Conservation (phyloP, 2,329 filamentous ascomycete species). For the Blastomyces emzantsi region DNA sequence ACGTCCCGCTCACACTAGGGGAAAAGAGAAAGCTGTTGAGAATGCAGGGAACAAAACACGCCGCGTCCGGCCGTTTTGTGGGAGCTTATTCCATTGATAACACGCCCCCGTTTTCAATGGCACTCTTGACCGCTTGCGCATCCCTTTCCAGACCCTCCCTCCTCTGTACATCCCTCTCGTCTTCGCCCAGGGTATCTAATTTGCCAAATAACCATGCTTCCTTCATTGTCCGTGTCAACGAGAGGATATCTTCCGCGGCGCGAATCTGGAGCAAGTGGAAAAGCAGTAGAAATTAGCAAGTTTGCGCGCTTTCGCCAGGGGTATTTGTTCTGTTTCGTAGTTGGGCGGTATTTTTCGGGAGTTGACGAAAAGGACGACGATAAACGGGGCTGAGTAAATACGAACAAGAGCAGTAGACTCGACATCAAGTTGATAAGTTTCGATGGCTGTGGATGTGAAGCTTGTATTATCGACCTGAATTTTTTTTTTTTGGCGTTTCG, state of each 20-base stretch:
- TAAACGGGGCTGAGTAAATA: constrained; percentile 5
- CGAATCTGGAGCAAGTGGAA: constrained; percentile 40
- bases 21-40: not conserved
- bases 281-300: not conserved
- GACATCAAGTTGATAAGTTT: constrained; percentile 50
- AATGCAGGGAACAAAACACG: not conserved
- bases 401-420: constrained; percentile 51
- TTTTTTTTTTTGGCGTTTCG: not conserved
- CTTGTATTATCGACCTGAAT: constrained; percentile 42
- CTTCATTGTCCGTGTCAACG: constrained; percentile 53
- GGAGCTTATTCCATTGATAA: constrained; percentile 15
- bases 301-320: not conserved
- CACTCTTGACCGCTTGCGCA: constrained; percentile 39
- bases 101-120: constrained; percentile 22
- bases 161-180: constrained; percentile 33
- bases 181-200: constrained; percentile 47
- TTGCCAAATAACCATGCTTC: constrained; percentile 60
- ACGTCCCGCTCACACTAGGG: not conserved
- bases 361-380: too few relatives aligned
- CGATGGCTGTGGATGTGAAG: constrained; percentile 48
- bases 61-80: not conserved
- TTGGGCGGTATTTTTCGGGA: not conserved
- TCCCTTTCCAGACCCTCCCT: constrained; percentile 40
- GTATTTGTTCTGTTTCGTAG: not conserved
- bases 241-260: constrained; percentile 53